Evolutionary conservation across 805 yeast species (phyloP).

Genomic region (Kockiozyma suomiensis): DNA sequence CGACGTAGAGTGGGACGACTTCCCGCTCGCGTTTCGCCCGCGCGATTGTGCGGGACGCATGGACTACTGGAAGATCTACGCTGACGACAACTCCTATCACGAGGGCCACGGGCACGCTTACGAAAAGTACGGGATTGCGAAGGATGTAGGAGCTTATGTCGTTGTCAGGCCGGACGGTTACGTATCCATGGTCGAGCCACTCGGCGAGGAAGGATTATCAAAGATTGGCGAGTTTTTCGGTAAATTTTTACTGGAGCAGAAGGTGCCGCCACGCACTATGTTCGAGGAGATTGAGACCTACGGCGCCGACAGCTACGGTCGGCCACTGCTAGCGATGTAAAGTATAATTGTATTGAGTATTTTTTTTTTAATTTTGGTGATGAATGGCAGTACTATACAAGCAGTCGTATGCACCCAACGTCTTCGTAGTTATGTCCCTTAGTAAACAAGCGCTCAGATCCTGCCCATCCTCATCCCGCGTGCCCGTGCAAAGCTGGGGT

Average conservation of each 20-base stretch:
- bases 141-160: slow-evolving; percentile 38
- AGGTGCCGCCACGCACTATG: slow-evolving; percentile 1
- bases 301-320: slow-evolving; percentile 8
- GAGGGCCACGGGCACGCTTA: slow-evolving; percentile 41
- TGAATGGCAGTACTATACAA: too few species aligned
- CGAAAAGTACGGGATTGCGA: slow-evolving; percentile 40
- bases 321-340: slow-evolving; percentile 5
- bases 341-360: too few species aligned
- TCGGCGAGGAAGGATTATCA: slow-evolving; percentile 32
- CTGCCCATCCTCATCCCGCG: not conserved
- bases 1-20: slow-evolving; percentile 38
- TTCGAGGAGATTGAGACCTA: slow-evolving; percentile 10
- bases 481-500: not conserved
- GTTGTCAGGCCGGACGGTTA: slow-evolving; percentile 45
- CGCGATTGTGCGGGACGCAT: slow-evolving; percentile 32
- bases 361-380: too few species aligned
- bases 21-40: slow-evolving; percentile 37
- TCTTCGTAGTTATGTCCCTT: too few species aligned
- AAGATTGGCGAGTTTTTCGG: slow-evolving; percentile 36
- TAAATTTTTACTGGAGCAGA: slow-evolving; percentile 20
- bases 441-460: too few species aligned
- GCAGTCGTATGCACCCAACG: too few species aligned
- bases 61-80: slow-evolving; percentile 42
- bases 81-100: slow-evolving; percentile 40
- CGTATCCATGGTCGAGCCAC: slow-evolving; percentile 38